Percentiles rank a stretch among this genome's conserved stretches.
Conservation (phyloP, 2,329 filamentous ascomycete species). For the Graphilbum sp. region DNA sequence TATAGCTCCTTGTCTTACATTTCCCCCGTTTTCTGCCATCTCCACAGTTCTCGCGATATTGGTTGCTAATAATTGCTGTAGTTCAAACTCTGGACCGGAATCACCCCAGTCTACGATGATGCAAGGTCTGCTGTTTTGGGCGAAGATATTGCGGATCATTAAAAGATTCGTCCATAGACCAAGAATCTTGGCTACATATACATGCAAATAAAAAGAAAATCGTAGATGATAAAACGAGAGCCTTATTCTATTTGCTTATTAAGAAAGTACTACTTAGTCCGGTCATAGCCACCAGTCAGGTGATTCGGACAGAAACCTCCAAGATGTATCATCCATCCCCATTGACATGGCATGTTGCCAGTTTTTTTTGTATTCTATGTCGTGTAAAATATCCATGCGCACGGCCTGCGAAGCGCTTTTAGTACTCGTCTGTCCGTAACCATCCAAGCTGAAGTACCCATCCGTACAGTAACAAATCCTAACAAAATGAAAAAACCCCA, state of each 20-base stretch:
- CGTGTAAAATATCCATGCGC: not conserved
- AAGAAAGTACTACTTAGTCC: no score
- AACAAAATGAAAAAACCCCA: not conserved
- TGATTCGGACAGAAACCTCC: no score
- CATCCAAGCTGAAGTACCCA: not conserved
- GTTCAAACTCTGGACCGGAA: constrained; percentile 76
- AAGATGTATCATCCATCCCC: no score
- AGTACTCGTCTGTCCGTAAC: not conserved
- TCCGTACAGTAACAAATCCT: not conserved
- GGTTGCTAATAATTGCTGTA: constrained; percentile 16
- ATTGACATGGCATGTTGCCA: no score
- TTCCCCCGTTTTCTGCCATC: constrained; percentile 16
- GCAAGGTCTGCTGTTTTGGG: constrained; percentile 45
- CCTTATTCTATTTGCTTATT: no score
- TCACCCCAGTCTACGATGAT: constrained; percentile 54
- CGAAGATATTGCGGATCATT: constrained; percentile 10
- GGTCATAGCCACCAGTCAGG: no score
- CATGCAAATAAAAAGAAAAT: not conserved
- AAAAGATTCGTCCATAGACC: not conserved
- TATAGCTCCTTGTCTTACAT: no score
- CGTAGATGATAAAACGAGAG: not conserved
- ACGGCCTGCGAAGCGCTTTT: not conserved
- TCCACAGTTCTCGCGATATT: not conserved
- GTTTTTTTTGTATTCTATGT: no score
- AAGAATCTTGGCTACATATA: not conserved